Base-by-base conservation (phyloP, 345 rosid species). In the Hypericum perforatum region DNA sequence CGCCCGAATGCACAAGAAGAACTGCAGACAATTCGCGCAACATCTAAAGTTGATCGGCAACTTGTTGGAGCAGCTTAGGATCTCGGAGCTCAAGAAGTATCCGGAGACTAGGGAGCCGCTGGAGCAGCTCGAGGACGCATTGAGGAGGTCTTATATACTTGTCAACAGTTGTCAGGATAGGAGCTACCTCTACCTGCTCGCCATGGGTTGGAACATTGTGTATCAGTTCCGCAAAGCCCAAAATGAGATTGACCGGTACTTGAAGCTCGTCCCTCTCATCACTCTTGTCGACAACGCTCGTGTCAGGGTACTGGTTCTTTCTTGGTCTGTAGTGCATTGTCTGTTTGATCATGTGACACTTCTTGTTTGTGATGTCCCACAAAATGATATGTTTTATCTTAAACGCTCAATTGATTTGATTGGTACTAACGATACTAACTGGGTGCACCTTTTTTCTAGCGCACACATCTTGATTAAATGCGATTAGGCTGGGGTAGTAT, bases 201-300 rank as follows among this genome's bases (percentile, higher is more conserved):
- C 80, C 9, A 57, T 66, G 70, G 77, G 80, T 7, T 72, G 75
- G 80, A 69, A 39, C 43, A 50, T 57, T 7, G 75, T 76, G 16
- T 63, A 69, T 61, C 74, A 69, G 67, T 66, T 72, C 11, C 56
- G 75, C 41, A 58, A 61, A 29, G 66, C 68, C 8, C 70, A 76
- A 56, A 46, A 46, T 9, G 77, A 76, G 68, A 76, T 72, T 5
- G 77, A 76, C 42, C 69, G 67, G 0, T 65, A 59, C 37, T 63
- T 72, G 40, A 47, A 16, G 41, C 65, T 72, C 14, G 49, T 72
- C 9, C 75, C 80, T 32, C 44, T 72, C 62, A 60, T 76, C 38
- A 56, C 77, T 8, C 66, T 76, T 0, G 77, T 69, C 8, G 69
- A 71, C 58, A 70, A 71, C 36, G 69, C 63, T 43, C 57, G 71